Base-by-base conservation (phyloP, 2,329 filamentous ascomycete species). In the Zalaria sp. region DNA sequence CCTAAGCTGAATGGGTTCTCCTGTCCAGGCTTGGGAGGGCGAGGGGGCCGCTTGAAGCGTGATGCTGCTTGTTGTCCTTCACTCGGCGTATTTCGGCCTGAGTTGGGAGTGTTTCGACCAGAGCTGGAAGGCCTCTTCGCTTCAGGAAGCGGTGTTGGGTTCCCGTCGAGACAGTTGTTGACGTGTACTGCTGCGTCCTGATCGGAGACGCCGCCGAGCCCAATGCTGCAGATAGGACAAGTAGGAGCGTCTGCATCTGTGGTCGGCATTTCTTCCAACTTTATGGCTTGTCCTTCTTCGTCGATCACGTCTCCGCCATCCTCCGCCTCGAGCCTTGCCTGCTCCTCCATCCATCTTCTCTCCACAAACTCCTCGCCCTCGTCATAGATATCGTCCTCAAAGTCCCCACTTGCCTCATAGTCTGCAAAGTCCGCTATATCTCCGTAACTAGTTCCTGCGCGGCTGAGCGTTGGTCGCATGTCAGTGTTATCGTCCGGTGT, bases 111-210 rank as follows among this genome's bases (percentile, higher is more conserved):
- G 18, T 18, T 18, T 18, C 18, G 18, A 18, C 18, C 18, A 18
- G 18, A 18, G 18, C 18, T 18, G 4, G 45, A 31, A 26, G 41
- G 28, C 35, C 46, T 40, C 27, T 54, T 54, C 1, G 41, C 47
- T 4, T 53, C 51, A 28, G 58, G 72, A 9, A 81, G 53, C 2
- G 79, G 72, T 36, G 77, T 72, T 4, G 82, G 74, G 37, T 81
- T 82, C 2, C 86, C 86, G 57, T 98, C 91, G 2, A 98, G 69
- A 60, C 91, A 98, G 6, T 80, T 77, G 57, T 98, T 98, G 49
- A 98, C 91, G 59, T 98, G 91, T 2, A 81, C 64, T 5, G 81
- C 83, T 6, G 79, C 81, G 51, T 89, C 75, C 56, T 87, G 57
- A 43, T 76, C 45, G 63, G 56, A 42, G 18, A 62, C 58, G 0